A percentile compares a stretch with the other conserved stretches of the same genome.
Conservation (phyloP, 805 yeast genomes). For the Ogataea philodendri region DNA sequence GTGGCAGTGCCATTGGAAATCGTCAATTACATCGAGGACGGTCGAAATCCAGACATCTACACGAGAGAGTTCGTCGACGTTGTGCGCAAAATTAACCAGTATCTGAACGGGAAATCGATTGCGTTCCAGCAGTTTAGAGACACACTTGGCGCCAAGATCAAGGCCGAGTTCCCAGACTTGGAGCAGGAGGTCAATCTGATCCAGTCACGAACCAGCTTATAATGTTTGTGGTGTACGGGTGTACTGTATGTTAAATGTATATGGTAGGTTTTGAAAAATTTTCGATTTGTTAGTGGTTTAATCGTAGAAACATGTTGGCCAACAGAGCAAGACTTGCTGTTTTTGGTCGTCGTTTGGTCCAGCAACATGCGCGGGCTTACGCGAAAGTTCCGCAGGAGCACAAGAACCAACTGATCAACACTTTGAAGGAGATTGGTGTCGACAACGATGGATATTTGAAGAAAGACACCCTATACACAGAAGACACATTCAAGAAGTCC, state of each 20-base stretch:
- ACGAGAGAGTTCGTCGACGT: slow-evolving; percentile 96
- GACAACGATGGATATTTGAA: slow-evolving; percentile 28
- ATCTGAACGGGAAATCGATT: slow-evolving; percentile 76
- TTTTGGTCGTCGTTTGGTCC: slow-evolving; percentile 1
- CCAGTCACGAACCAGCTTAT: slow-evolving; percentile 23
- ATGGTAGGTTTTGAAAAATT: slow-evolving; percentile 9
- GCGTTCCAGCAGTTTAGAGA: slow-evolving; percentile 58
- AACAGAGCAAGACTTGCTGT: slow-evolving; percentile 2
- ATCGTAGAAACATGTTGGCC: slow-evolving; percentile 8
- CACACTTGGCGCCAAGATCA: slow-evolving; percentile 65
- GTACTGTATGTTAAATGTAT: slow-evolving; percentile 2
- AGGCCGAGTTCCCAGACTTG: slow-evolving; percentile 77
- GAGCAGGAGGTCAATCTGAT: slow-evolving; percentile 56
- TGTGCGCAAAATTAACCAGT: slow-evolving; percentile 85
- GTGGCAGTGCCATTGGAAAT: slow-evolving; percentile 76
- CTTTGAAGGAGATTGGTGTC: slow-evolving; percentile 17
- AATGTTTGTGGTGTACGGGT: slow-evolving; percentile 7
- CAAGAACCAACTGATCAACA: slow-evolving; percentile 6
- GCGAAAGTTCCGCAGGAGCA: slow-evolving; percentile 1
- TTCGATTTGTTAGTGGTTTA: slow-evolving; percentile 5
- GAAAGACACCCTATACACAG: slow-evolving; percentile 19
- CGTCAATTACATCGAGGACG: slow-evolving; percentile 90
- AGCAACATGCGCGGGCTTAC: neutral
- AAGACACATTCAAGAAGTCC: slow-evolving; percentile 25
- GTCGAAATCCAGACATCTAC: slow-evolving; percentile 95